Evolutionary conservation across 768 basidiomycete species (phyloP).

Genomic region (Chalciporus pseudorubinellus): DNA sequence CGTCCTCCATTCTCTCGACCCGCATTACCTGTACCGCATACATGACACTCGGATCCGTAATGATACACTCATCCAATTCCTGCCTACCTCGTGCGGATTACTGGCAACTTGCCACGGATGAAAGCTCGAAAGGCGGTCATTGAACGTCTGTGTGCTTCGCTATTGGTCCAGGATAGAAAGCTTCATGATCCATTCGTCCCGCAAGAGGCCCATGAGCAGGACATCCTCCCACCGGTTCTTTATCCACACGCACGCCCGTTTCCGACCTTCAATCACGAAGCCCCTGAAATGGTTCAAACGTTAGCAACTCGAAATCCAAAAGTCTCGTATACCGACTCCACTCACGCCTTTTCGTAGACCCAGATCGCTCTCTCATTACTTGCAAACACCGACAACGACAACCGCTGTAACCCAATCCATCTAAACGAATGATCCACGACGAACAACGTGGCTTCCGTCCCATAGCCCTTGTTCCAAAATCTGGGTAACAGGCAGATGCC

Average conservation of each 20-base stretch:
- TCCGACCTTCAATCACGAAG: conserved; percentile 40
- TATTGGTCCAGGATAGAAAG: conserved; percentile 22
- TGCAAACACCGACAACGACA: conserved; percentile 40
- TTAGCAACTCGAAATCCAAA: not conserved
- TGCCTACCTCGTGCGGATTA: not conserved
- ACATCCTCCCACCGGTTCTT: conserved; percentile 38
- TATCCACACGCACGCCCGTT: conserved; percentile 35
- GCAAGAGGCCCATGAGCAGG: conserved; percentile 38
- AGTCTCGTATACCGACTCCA: conserved; percentile 2
- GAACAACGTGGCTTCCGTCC: conserved; percentile 40
- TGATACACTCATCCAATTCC: not conserved
- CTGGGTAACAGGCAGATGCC: conserved; percentile 30
- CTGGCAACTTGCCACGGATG: not conserved
- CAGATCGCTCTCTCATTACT: conserved; percentile 38
- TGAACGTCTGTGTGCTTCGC: not conserved
- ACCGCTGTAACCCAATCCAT: conserved; percentile 38
- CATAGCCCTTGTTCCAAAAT: conserved; percentile 42
- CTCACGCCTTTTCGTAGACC: conserved; percentile 45
- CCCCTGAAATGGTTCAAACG: conserved; percentile 28
- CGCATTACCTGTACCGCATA: not conserved
- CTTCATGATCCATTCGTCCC: conserved; percentile 38
- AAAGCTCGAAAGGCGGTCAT: not conserved
- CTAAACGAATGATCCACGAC: conserved; percentile 41
- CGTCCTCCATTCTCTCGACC: not conserved
- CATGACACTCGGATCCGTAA: not conserved